A percentile compares a stretch with the other conserved stretches of the same genome.
These are phyloP conservation scores for Clavispora phyllophila DNA, from an alignment of 805 yeast genomes.

Conservation along the genomic window DNA sequence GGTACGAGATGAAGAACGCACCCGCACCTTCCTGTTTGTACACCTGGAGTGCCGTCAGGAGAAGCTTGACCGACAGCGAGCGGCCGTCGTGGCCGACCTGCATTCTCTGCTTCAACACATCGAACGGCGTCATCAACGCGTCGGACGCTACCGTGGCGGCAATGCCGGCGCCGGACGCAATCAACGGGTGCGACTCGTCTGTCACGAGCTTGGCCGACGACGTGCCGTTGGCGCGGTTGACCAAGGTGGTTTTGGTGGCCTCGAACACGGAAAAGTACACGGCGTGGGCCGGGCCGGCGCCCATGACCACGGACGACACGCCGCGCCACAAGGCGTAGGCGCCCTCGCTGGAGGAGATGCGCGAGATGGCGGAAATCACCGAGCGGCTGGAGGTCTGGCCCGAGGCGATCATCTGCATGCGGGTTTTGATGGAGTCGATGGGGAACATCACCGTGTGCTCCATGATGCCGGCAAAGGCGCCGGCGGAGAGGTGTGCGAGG, in stretches of 20 bases:
- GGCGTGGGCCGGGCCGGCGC: constrained; percentile 99
- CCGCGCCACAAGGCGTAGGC: constrained; percentile 90
- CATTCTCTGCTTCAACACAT: constrained; percentile 93
- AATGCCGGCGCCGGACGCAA: constrained; percentile 84
- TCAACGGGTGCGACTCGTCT: constrained; percentile 68
- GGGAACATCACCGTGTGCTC: constrained; percentile 98
- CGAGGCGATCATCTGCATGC: constrained; percentile 69
- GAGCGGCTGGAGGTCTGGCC: constrained; percentile 28
- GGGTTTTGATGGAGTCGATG: constrained; percentile 89
- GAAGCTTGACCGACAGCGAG: constrained; percentile 25
- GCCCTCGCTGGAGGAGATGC: constrained; percentile 84
- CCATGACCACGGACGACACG: constrained; percentile 81
- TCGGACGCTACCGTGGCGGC: constrained; percentile 91
- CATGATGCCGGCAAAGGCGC: constrained; percentile 99
- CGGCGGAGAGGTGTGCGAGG: constrained; percentile 79
- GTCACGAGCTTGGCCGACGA: constrained; percentile 43
- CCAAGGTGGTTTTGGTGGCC: constrained; percentile 58
- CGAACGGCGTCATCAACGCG: constrained; percentile 97
- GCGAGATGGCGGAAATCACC: constrained; percentile 62
- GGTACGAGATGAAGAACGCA: constrained; percentile 90
- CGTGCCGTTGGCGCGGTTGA: constrained; percentile 33
- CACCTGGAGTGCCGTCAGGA: constrained; percentile 41
- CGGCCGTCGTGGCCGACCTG: constrained; percentile 36
- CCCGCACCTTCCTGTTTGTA: constrained; percentile 60
- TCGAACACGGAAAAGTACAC: constrained; percentile 94